A percentile compares a stretch with the other conserved stretches of the same genome.
phyloP scores from a whole-genome alignment of 2,329 filamentous ascomycete species.

The Immersiporthe knoxdaviesiana region DNA sequence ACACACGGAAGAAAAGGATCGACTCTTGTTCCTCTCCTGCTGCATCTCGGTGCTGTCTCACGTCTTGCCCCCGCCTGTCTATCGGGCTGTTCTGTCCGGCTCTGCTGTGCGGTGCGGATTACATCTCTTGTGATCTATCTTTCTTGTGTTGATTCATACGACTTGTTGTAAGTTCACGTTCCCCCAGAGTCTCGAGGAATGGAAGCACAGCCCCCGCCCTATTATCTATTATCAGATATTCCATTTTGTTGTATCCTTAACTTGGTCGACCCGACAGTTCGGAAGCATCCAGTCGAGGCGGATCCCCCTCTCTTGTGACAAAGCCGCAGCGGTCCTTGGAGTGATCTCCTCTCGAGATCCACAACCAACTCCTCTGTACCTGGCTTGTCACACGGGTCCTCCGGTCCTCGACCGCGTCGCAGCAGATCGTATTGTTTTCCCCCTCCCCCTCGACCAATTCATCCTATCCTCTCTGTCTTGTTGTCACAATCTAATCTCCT shows the following conservation, averaged over 20 bases:
- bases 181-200: too few relatives aligned
- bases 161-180: background rate
- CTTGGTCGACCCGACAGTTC: slow-evolving; percentile 11
- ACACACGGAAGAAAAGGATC: background rate
- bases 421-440: background rate
- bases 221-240: background rate
- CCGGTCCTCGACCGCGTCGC: slow-evolving; percentile 8
- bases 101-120: background rate
- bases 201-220: background rate
- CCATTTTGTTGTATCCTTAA: background rate
- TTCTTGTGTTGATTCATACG: background rate
- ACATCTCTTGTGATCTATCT: background rate
- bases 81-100: background rate
- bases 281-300: slow-evolving; percentile 11
- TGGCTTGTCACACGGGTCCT: slow-evolving; percentile 7
- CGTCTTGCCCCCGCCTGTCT: background rate
- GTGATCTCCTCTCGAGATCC: slow-evolving; percentile 8
- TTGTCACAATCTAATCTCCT: background rate
- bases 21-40: background rate
- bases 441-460: background rate
- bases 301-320: background rate
- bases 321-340: background rate
- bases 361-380: background rate
- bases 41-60: background rate
- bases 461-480: background rate